phyloP scores from a whole-genome alignment of 306 rosid genomes.

The Astragalus membranaceus region DNA sequence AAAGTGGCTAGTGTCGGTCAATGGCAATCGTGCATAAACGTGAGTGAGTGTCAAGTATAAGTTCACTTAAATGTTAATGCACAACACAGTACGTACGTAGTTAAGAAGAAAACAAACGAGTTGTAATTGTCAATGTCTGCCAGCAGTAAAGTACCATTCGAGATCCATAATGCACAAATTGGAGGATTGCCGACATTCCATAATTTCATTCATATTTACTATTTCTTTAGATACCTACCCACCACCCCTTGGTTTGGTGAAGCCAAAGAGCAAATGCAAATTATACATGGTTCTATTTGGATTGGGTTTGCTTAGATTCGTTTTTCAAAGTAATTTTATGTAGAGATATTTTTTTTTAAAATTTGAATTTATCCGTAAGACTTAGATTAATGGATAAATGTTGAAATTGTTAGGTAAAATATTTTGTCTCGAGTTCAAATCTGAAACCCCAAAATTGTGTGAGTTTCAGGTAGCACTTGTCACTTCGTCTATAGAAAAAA shows the following conservation, averaged over 20 bases:
- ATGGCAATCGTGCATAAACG: slow-evolving; percentile 15
- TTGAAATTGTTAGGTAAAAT: too few relatives aligned
- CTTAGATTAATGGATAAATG: too few relatives aligned
- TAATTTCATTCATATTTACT: background rate
- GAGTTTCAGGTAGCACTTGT: too few relatives aligned
- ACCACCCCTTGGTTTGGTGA: background rate
- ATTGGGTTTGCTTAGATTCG: too few relatives aligned
- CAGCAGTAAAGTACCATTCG: background rate
- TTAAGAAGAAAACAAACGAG: slow-evolving; percentile 13
- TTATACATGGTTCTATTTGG: too few relatives aligned
- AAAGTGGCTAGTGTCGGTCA: background rate
- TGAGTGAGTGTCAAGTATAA: background rate
- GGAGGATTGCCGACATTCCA: background rate
- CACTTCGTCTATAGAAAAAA: too few relatives aligned
- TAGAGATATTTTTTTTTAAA: too few relatives aligned
- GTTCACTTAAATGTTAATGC: background rate
- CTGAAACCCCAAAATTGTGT: too few relatives aligned
- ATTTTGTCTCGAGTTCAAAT: too few relatives aligned
- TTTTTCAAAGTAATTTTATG: too few relatives aligned
- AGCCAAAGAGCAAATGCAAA: too few relatives aligned
- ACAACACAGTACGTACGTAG: background rate
- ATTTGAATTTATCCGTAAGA: too few relatives aligned
- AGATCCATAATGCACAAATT: background rate
- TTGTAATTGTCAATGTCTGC: background rate
- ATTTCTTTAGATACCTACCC: background rate